phyloP scores from a whole-genome alignment of 352 stramenopile genomes.

The Pythium utonaiense region DNA sequence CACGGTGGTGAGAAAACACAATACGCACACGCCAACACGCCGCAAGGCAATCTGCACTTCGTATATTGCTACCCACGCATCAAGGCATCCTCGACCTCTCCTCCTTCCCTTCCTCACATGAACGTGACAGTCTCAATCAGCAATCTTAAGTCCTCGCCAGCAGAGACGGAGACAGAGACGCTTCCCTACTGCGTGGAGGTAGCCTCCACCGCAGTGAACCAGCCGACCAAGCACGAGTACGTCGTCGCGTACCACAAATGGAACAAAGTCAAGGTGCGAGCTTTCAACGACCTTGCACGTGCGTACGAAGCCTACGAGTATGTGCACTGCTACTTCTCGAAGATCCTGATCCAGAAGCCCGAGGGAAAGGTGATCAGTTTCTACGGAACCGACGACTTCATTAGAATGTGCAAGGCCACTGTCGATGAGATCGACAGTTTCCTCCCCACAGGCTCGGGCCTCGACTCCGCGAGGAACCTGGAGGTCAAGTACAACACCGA shows the following conservation, averaged over 20 bases:
- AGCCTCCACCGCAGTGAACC: not conserved
- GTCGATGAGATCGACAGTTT: not conserved
- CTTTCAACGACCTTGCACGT: not conserved
- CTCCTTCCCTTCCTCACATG: no score
- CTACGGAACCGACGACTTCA: not conserved
- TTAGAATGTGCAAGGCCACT: not conserved
- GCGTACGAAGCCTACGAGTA: not conserved
- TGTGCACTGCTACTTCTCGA: not conserved
- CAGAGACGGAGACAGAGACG: no score
- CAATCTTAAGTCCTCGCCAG: no score
- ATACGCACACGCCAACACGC: no score
- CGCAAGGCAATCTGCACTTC: no score
- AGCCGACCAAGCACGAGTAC: not conserved
- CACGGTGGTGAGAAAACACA: no score
- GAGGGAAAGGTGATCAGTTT: not conserved
- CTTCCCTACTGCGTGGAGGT: no score
- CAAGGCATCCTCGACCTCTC: no score
- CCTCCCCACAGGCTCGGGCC: not conserved
- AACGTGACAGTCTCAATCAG: no score
- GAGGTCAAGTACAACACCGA: not conserved
- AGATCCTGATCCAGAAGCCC: not conserved
- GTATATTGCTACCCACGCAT: no score
- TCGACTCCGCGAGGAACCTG: not conserved
- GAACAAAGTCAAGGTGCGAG: not conserved
- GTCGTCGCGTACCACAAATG: not conserved